Conservation (phyloP, 2,329 filamentous ascomycete genomes). For the Sclerotinia trifoliorum region DNA sequence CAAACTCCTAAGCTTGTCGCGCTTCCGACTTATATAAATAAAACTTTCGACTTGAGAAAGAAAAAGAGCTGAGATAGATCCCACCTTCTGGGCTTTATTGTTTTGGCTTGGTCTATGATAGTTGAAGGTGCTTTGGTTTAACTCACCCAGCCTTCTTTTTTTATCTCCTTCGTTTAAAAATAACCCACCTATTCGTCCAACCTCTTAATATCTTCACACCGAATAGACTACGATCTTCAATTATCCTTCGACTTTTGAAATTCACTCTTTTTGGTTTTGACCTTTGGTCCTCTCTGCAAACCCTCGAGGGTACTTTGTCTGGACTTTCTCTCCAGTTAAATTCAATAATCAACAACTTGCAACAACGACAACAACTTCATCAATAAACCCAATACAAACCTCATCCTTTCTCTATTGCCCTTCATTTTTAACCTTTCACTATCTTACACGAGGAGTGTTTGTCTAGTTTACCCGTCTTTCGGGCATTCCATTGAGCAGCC, state of each 20-base stretch:
- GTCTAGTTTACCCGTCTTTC: slow-evolving; percentile 19
- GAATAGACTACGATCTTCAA: background rate
- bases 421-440: background rate
- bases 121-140: slow-evolving; percentile 8
- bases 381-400: slow-evolving; percentile 22
- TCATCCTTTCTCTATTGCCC: background rate
- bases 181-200: slow-evolving; percentile 15
- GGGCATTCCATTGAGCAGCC: slow-evolving; percentile 26
- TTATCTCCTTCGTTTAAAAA: slow-evolving; percentile 14
- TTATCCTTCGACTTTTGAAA: slow-evolving; percentile 9
- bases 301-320: background rate
- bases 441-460: background rate
- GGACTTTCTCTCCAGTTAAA: background rate
- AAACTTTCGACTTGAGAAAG: background rate
- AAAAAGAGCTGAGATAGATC: background rate
- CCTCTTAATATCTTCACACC: slow-evolving; percentile 20
- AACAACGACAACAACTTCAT: background rate
- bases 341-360: background rate
- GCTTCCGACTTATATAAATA: background rate
- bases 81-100: background rate
- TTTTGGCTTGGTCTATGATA: background rate
- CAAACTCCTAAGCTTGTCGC: background rate
- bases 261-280: slow-evolving; percentile 11
- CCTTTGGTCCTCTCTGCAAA: background rate
- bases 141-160: slow-evolving; percentile 19